Percentiles rank a stretch among this genome's conserved stretches.
Evolutionary conservation across 2,329 filamentous ascomycete species (phyloP).

Genomic region (Colletotrichum australisinense): DNA sequence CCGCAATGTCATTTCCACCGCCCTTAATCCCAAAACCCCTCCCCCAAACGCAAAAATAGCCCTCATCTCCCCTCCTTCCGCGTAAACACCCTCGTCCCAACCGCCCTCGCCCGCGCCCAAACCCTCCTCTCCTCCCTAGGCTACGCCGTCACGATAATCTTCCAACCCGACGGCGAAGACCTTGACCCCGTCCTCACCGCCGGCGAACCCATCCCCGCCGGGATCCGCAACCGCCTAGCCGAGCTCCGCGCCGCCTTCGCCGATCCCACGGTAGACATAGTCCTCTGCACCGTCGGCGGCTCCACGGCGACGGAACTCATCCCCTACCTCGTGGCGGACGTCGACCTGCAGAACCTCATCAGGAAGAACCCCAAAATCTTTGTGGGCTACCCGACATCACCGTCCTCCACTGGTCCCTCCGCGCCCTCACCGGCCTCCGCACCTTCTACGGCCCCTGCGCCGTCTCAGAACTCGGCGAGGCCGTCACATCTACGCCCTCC

Average conservation of each 20-base stretch:
- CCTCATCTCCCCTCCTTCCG: slow-evolving; percentile 53
- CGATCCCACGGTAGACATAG: slow-evolving; percentile 47
- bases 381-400: slow-evolving; percentile 56
- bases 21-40: slow-evolving; percentile 43
- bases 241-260: slow-evolving; percentile 52
- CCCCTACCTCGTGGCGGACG: slow-evolving; percentile 49
- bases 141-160: slow-evolving; percentile 49
- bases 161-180: slow-evolving; percentile 20
- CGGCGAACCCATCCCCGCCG: slow-evolving; percentile 45
- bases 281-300: slow-evolving; percentile 55
- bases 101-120: slow-evolving; percentile 44
- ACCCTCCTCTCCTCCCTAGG: slow-evolving; percentile 44
- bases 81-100: slow-evolving; percentile 45
- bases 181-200: slow-evolving; percentile 18
- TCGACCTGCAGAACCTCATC: slow-evolving; percentile 46
- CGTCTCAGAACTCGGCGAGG: slow-evolving; percentile 52
- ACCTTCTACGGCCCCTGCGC: slow-evolving; percentile 56
- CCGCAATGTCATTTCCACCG: slow-evolving; percentile 7
- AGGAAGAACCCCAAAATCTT: slow-evolving; percentile 53
- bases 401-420: slow-evolving; percentile 54
- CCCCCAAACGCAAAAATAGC: slow-evolving; percentile 50
- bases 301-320: slow-evolving; percentile 52
- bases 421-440: slow-evolving; percentile 50
- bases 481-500: slow-evolving; percentile 22
- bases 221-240: slow-evolving; percentile 48